phyloP scores from a whole-genome alignment of 202 grass and related monocot genomes.

The Brachypodium distachyon region DNA sequence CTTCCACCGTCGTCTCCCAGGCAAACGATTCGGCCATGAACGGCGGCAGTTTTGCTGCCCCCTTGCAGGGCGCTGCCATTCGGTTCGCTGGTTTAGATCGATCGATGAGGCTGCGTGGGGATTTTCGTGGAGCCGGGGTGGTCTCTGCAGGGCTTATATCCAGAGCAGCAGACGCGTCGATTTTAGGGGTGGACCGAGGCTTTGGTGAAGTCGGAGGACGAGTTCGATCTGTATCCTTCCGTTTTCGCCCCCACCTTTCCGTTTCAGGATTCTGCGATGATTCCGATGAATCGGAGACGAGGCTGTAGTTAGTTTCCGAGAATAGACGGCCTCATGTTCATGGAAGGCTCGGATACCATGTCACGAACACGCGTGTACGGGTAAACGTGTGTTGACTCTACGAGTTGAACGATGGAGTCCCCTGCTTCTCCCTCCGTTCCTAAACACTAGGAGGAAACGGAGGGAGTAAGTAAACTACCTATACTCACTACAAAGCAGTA shows the following conservation, averaged over 20 bases:
- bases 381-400: not conserved
- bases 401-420: not conserved
- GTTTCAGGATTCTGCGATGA: not conserved
- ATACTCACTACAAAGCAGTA: too few species aligned
- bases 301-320: not conserved
- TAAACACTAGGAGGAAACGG: too few species aligned
- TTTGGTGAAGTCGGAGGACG: too few species aligned
- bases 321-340: not conserved
- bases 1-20: slow-evolving; percentile 33
- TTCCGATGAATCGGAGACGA: not conserved
- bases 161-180: not conserved
- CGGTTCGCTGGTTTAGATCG: not conserved
- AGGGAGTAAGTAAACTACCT: too few species aligned
- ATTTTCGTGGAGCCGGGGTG: not conserved
- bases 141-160: not conserved
- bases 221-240: too few species aligned
- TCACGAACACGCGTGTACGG: not conserved
- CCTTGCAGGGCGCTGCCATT: not conserved
- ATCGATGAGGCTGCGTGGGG: not conserved
- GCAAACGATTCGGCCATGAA: too few species aligned
- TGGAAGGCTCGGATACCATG: not conserved
- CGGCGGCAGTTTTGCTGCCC: not conserved
- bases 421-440: too few species aligned
- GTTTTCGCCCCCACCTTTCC: too few species aligned
- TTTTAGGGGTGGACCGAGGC: not conserved